A percentile compares a stretch with the other conserved stretches of the same genome.
phyloP scores from a whole-genome alignment of 352 stramenopile genomes.

The Lagenidium giganteum region DNA sequence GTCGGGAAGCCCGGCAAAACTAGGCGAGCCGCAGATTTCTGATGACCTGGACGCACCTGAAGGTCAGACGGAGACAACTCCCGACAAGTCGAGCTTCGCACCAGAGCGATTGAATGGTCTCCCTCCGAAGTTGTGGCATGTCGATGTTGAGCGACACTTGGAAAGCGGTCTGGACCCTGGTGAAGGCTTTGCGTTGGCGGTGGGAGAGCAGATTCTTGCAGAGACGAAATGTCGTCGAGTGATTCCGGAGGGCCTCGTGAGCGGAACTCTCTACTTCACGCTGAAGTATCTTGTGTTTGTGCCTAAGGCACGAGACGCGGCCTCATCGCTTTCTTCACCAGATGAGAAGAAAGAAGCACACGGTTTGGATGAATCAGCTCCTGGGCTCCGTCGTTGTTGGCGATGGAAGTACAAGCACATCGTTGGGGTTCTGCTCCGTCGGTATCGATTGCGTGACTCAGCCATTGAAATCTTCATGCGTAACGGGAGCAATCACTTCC shows the following conservation, averaged over 20 bases:
- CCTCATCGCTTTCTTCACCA: not conserved
- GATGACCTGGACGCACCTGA: no score
- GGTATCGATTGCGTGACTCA: conserved; percentile 78
- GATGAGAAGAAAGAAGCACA: no score
- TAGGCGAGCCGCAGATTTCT: no score
- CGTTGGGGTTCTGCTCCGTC: conserved; percentile 67
- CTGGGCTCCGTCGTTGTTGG: conserved; percentile 67
- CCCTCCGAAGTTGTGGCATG: conserved; percentile 13
- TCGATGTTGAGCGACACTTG: conserved; percentile 24
- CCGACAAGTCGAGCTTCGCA: no score
- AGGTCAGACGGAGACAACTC: not conserved
- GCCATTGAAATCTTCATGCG: conserved; percentile 79
- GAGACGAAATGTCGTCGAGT: conserved; percentile 63
- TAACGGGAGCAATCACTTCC: conserved; percentile 75
- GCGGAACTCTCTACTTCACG: conserved; percentile 59
- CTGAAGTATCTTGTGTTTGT: conserved; percentile 66
- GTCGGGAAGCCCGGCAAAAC: not conserved
- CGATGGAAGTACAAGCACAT: conserved; percentile 80
- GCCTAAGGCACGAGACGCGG: conserved; percentile 19
- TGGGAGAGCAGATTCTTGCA: conserved; percentile 60
- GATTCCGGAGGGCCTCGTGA: conserved; percentile 66
- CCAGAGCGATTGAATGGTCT: no score
- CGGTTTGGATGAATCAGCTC: conserved; percentile 45
- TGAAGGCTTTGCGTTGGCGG: conserved; percentile 45
- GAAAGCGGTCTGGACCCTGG: conserved; percentile 68